Evolutionary conservation across 345 rosid genomes (phyloP), one percentile per base, ranked within the genome.

Genomic region (Salix koriyanagi): DNA sequence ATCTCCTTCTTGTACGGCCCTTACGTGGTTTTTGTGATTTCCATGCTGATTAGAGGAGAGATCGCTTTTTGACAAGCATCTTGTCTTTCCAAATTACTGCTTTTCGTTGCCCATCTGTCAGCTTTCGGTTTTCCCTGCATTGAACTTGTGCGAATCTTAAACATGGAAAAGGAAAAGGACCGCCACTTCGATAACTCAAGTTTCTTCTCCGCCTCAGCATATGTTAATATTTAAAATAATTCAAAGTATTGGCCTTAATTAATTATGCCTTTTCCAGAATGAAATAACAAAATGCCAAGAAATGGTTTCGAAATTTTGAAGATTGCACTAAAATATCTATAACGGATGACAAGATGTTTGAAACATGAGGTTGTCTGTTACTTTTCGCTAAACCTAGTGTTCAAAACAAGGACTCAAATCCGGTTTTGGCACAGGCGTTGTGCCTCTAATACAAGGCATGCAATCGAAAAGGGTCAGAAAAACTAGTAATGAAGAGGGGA

Each of bases 121-220:
- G 72, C 81, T 81, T 79, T 79, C 62, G 62, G 74, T 62, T 79
- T 61, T 79, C 69, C 74, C 10, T 61, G 79, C 76, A 71, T 65
- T n/a, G 46, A 67, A 41, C 65, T 64, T 18, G 25, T 60, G 68
- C 72, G 88, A 82, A 82, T 82, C 80, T 82, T 42, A 18, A 5
- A 34, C 1, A 16, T 36, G 8, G 37, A 28, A 37, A 76, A 34
- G 18, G 4, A 67, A 50, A 65, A 39, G 75, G 44, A 64, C 21
- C 30, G n/a, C 32, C 65, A 42, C 26, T 48, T 70, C 70, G 84
- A 80, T 77, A 72, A 73, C 32, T 71, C 84, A 50, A 75, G 72
- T 78, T 67, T 52, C 50, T 48, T 85, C 54, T 67, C 66, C 77
- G 54, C 74, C 64, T 65, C 66, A 8, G 67, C 36, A 28, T 39